Base-by-base conservation (phyloP, 768 basidiomycete genomes). In the Suillus fuscotomentosus region DNA sequence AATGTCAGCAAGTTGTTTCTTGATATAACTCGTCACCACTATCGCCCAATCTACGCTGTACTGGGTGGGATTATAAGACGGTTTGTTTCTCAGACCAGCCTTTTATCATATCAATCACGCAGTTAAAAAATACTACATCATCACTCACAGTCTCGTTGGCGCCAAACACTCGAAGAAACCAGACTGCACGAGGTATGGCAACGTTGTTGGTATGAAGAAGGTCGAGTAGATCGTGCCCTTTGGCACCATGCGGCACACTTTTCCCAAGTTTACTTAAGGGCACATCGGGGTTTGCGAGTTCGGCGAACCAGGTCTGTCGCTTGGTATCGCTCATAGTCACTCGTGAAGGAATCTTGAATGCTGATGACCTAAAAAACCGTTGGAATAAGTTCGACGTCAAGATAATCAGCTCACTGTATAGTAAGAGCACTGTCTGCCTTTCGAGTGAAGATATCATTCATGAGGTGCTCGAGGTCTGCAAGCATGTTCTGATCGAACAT, bases 41-140 rank as follows among this genome's bases (percentile, higher is more conserved):
- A 86, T 90, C 2, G 94, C 88, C 91, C 92, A 94, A 63, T 95
- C 92, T 17, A 90, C 75, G 66, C 92, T 93, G 71, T 95, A 94
- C 69, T 91, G 91, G 6, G 84, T 88, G 1, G 92, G 91, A 68
- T 91, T 88, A 74, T 91, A 93, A n/a, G 84, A 75, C 4, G 91
- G 89, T 70, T 90, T 91, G 68, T 92, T 90, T 50, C 90, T 83
- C 48, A 92, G 76, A 36, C 89, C 91, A 24, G 89, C 86, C 91
- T 91, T 66, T 39, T 42, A 11, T 57, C 39, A 57, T 27, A 36
- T 59, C 34, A 54, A 47, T 67, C 17, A 64, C 22, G 60, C 5
- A 39, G n/a, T 27, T n/a, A 27, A 53, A 59, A 10, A 2, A 65
- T 1, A 27, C 61, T 51, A 39, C 53, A 64, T n/a, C 42, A 24